Percentiles rank a stretch among this genome's conserved stretches.
phyloP scores from a whole-genome alignment of 257 asterid species.

The Solanum virginianum region DNA sequence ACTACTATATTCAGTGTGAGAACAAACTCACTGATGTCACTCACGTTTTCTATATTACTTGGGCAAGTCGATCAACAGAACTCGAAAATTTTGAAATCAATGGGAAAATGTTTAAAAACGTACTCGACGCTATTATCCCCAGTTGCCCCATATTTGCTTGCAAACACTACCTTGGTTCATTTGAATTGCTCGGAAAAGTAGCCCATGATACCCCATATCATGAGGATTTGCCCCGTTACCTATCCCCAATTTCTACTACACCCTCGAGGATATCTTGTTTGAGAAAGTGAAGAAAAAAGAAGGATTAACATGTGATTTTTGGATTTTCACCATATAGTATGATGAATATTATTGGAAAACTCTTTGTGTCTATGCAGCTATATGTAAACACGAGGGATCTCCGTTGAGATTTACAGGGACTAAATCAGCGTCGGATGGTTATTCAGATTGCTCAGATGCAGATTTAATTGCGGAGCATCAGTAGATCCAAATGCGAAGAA shows the following conservation, averaged over 20 bases:
- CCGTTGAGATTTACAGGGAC: conserved; percentile 16
- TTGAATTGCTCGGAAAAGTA: conserved; percentile 1
- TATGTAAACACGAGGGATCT: conserved; percentile 14
- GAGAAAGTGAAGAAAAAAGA: conserved; percentile 7
- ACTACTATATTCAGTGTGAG: conserved; percentile 17
- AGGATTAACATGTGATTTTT: conserved; percentile 11
- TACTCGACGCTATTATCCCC: conserved; percentile 8
- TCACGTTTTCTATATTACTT: conserved; percentile 16
- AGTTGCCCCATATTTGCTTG: conserved; percentile 13
- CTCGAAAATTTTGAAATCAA: conserved; percentile 12
- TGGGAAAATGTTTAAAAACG: conserved; percentile 10
- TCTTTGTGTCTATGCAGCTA: conserved; percentile 12
- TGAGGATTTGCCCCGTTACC: conserved; percentile 18
- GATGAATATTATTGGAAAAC: conserved; percentile 19
- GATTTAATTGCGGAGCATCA: conserved; percentile 23
- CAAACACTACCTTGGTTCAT: conserved; percentile 19
- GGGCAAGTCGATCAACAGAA: conserved; percentile 6
- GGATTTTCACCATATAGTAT: conserved; percentile 23
- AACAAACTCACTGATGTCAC: conserved; percentile 24
- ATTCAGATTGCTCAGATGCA: conserved; percentile 12
- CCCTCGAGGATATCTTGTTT: conserved; percentile 19
- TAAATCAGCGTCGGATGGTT: conserved; percentile 12
- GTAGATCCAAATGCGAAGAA: conserved; percentile 24
- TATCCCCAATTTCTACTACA: conserved; percentile 15
- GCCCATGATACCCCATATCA: conserved; percentile 18